Evolutionary conservation across 2,329 filamentous ascomycete species (phyloP).

Genomic region (Fusarium sp.): DNA sequence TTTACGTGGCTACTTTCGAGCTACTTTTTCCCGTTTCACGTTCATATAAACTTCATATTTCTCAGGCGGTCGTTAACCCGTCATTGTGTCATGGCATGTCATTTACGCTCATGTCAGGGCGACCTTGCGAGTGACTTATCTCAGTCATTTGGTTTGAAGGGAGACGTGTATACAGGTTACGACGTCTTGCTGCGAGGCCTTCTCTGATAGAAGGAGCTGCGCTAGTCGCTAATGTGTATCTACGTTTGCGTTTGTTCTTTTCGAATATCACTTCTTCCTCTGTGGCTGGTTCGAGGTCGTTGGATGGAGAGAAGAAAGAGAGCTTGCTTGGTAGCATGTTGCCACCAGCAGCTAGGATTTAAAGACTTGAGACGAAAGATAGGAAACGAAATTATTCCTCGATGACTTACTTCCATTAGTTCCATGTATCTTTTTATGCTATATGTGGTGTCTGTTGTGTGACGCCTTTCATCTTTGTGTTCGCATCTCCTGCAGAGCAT

Average conservation of each 20-base stretch:
- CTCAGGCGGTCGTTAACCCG: slow-evolving; percentile 31
- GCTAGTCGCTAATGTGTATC: slow-evolving; percentile 48
- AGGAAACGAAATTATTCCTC: slow-evolving; percentile 43
- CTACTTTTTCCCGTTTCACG: slow-evolving; percentile 34
- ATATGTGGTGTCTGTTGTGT: neutral
- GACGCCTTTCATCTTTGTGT: neutral
- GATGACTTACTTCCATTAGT: slow-evolving; percentile 14
- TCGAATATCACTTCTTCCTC: slow-evolving; percentile 40
- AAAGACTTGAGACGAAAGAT: slow-evolving; percentile 43
- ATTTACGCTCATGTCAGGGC: slow-evolving; percentile 24
- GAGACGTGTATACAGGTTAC: slow-evolving; percentile 26
- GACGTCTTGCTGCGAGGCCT: slow-evolving; percentile 29
- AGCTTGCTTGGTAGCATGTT: slow-evolving; percentile 21
- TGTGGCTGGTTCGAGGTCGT: slow-evolving; percentile 39
- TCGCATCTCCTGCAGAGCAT: neutral
- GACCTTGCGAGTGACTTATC: slow-evolving; percentile 20
- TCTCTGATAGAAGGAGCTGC: slow-evolving; percentile 22
- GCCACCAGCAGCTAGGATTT: slow-evolving; percentile 32
- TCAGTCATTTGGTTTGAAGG: slow-evolving; percentile 16
- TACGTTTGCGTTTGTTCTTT: slow-evolving; percentile 40
- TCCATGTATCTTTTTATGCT: neutral
- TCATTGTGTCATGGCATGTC: slow-evolving; percentile 31
- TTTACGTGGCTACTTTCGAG: slow-evolving; percentile 32
- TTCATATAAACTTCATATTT: slow-evolving; percentile 44
- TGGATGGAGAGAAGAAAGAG: slow-evolving; percentile 37